Percentiles rank a stretch among this genome's conserved stretches.
Conservation (phyloP, 2,329 filamentous ascomycete species). For the Exophiala lecanii-corni region DNA sequence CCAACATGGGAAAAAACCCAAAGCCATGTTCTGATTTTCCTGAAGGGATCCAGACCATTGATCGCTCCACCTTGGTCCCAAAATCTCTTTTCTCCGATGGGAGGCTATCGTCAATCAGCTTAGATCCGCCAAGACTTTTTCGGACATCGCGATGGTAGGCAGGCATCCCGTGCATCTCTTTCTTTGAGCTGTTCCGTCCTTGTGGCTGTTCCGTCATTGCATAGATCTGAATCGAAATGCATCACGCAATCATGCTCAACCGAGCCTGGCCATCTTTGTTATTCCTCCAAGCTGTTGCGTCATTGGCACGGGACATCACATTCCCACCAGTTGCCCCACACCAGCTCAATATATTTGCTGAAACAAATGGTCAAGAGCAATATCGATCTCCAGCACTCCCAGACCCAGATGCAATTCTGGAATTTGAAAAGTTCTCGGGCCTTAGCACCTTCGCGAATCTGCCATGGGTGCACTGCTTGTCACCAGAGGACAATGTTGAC, state of each 20-base stretch:
- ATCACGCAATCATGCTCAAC: not conserved
- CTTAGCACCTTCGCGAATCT: constrained; percentile 33
- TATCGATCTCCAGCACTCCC: constrained; percentile 19
- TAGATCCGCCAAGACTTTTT: too few relatives aligned
- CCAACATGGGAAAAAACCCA: too few relatives aligned
- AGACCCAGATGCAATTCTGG: constrained; percentile 38
- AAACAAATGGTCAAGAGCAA: constrained; percentile 1
- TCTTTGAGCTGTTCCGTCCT: too few relatives aligned
- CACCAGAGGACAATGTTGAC: constrained; percentile 23
- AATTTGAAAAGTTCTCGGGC: constrained; percentile 39
- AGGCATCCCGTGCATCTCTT: too few relatives aligned
- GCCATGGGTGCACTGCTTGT: constrained; percentile 32
- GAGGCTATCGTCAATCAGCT: too few relatives aligned
- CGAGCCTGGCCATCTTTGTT: not conserved
- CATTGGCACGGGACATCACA: constrained; percentile 26
- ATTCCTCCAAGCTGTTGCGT: constrained; percentile 2
- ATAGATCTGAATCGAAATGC: too few relatives aligned
- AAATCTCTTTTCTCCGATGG: too few relatives aligned
- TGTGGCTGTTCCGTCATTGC: too few relatives aligned
- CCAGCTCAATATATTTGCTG: constrained; percentile 13
- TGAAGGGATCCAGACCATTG: too few relatives aligned
- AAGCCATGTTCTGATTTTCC: too few relatives aligned
- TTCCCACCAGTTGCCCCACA: constrained; percentile 29
- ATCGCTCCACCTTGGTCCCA: too few relatives aligned
- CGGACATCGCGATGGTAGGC: too few relatives aligned